phyloP scores from a whole-genome alignment of 306 rosid species.

The Cucurbita pepo region DNA sequence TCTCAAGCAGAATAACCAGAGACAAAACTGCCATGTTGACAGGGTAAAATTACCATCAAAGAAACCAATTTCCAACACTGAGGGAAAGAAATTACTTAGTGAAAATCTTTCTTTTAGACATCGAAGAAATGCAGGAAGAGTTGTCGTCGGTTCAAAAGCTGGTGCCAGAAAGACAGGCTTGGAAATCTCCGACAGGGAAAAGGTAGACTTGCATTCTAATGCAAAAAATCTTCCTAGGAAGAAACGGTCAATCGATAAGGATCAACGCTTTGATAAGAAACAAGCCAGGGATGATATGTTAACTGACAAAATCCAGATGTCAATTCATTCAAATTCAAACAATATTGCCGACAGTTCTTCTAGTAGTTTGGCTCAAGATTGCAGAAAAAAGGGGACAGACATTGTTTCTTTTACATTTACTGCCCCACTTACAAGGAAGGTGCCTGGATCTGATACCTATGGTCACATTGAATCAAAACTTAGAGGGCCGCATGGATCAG shows the following conservation, averaged over 20 bases:
- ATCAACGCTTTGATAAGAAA: slow-evolving; percentile 38
- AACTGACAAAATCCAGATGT: slow-evolving; percentile 41
- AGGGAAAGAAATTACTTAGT: slow-evolving; percentile 32
- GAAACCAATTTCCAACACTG: slow-evolving; percentile 29
- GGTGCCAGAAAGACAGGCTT: slow-evolving; percentile 42
- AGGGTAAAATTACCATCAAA: slow-evolving; percentile 52
- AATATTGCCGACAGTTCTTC: slow-evolving; percentile 18
- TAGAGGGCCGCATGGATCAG: slow-evolving; percentile 33
- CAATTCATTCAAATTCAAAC: slow-evolving; percentile 33
- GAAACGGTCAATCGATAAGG: slow-evolving; percentile 64
- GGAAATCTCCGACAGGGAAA: slow-evolving; percentile 46
- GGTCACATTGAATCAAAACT: slow-evolving; percentile 20
- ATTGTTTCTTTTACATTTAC: slow-evolving; percentile 95
- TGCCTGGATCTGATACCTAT: slow-evolving; percentile 37
- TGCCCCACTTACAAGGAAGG: slow-evolving; percentile 57
- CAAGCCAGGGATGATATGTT: slow-evolving; percentile 28
- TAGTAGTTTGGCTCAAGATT: slow-evolving; percentile 41
- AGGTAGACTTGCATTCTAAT: slow-evolving; percentile 42
- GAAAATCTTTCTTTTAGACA: slow-evolving; percentile 44
- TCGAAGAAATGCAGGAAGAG: slow-evolving; percentile 45
- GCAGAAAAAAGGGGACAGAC: slow-evolving; percentile 59
- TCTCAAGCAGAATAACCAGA: slow-evolving; percentile 79
- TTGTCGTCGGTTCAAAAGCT: slow-evolving; percentile 35
- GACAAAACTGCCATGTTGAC: slow-evolving; percentile 50
- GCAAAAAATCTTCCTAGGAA: slow-evolving; percentile 55